A percentile compares a stretch with the other conserved stretches of the same genome.
phyloP scores from a whole-genome alignment of 371 early-diverging fungal species.

The Quaeritorhiza haematococci region DNA sequence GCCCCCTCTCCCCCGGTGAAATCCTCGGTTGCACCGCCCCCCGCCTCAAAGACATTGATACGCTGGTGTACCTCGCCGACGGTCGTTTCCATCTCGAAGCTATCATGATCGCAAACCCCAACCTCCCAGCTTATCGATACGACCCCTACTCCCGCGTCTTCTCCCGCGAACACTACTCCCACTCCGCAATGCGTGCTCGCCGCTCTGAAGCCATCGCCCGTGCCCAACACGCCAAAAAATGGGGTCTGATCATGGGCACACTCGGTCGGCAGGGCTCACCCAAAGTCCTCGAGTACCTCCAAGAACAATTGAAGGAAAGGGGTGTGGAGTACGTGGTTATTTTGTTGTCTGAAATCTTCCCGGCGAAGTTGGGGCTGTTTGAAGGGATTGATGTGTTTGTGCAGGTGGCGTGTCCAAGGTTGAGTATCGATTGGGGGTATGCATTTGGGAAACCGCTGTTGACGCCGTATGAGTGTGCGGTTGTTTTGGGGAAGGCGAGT shows the following conservation, averaged over 20 bases:
- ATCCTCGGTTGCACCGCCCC: conserved; percentile 99
- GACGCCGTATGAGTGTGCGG: conserved; percentile 95
- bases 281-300: conserved; percentile 66
- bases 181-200: conserved; percentile 81
- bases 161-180: conserved; percentile 92
- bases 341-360: conserved; percentile 90
- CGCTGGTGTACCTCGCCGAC: conserved; percentile 85
- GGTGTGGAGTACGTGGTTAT: conserved; percentile 71
- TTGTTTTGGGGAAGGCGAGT: conserved; percentile 71
- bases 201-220: conserved; percentile 76
- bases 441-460: conserved; percentile 92
- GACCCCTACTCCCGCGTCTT: conserved; percentile 94
- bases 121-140: conserved; percentile 88
- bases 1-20: conserved; percentile 97
- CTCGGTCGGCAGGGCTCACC: conserved; percentile 98
- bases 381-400: conserved; percentile 89
- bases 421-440: conserved; percentile 99
- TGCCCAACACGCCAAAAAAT: conserved; percentile 60
- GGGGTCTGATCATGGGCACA: conserved; percentile 91
- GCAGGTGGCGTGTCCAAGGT: conserved; percentile 96
- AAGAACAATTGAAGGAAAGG: conserved; percentile 44
- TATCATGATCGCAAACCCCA: conserved; percentile 98
- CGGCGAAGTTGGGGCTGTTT: conserved; percentile 83
- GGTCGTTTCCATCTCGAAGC: conserved; percentile 99
- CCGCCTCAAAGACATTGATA: conserved; percentile 66